Percentiles rank a stretch among this genome's conserved stretches.
Conservation (phyloP, 768 basidiomycete species). For the Suillus discolor region DNA sequence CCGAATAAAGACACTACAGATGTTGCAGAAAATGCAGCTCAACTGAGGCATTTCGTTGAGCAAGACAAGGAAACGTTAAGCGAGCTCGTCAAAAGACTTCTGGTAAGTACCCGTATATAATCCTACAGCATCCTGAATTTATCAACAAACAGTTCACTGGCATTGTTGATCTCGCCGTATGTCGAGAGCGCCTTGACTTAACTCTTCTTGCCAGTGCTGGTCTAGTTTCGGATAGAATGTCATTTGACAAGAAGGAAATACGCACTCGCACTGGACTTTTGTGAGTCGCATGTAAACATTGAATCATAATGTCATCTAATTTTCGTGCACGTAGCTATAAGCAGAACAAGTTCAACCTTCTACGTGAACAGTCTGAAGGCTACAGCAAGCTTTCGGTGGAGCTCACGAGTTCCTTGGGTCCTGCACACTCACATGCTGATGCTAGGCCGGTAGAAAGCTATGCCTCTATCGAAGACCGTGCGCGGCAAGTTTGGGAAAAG, state of each 20-base stretch:
- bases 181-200: slow-evolving; percentile 76
- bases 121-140: slow-evolving; percentile 7
- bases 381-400: slow-evolving; percentile 92
- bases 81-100: slow-evolving; percentile 57
- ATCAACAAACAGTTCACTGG: slow-evolving; percentile 48
- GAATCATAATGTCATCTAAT: slow-evolving; percentile 7
- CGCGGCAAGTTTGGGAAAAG: slow-evolving; percentile 76
- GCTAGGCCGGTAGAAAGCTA: slow-evolving; percentile 65
- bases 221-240: slow-evolving; percentile 65
- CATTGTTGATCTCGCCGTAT: slow-evolving; percentile 60
- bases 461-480: slow-evolving; percentile 61
- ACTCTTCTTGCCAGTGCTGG: slow-evolving; percentile 62
- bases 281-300: slow-evolving; percentile 47
- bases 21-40: slow-evolving; percentile 37
- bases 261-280: slow-evolving; percentile 79
- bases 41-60: slow-evolving; percentile 55
- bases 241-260: slow-evolving; percentile 79
- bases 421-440: slow-evolving; percentile 68
- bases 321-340: slow-evolving; percentile 69
- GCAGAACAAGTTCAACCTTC: slow-evolving; percentile 97
- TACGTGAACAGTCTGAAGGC: slow-evolving; percentile 97
- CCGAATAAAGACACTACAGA: slow-evolving; percentile 11
- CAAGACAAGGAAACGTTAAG: slow-evolving; percentile 65
- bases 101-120: slow-evolving; percentile 42
- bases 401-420: slow-evolving; percentile 74